Conservation (phyloP, 352 stramenopile species). For the Phytophthora pseudosyringae region DNA sequence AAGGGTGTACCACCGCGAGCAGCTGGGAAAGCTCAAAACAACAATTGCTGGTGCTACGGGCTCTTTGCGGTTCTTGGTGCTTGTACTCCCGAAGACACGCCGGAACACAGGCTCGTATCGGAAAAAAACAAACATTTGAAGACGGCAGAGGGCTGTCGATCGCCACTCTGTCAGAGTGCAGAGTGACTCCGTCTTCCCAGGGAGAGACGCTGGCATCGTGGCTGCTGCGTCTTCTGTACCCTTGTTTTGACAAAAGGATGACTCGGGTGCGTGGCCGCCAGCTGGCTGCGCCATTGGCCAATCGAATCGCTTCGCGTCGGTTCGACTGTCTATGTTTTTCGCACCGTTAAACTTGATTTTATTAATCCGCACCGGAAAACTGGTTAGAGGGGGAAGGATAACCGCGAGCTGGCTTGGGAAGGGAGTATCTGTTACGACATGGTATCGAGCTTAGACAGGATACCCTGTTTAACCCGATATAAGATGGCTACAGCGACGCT, state of each 20-base stretch:
- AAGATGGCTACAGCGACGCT: conserved; percentile 13
- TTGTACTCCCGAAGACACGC: too few species aligned
- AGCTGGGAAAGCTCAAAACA: too few species aligned
- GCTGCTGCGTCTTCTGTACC: not conserved
- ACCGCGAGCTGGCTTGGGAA: not conserved
- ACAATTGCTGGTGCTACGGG: too few species aligned
- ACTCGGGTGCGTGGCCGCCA: conserved; percentile 5
- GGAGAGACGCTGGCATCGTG: not conserved
- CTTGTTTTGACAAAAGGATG: not conserved
- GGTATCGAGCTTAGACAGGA: not conserved
- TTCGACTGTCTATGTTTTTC: conserved; percentile 28
- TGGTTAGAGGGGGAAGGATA: not conserved
- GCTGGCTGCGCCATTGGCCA: conserved; percentile 2
- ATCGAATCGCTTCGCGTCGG: conserved; percentile 12
- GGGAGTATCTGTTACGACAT: not conserved
- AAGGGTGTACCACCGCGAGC: too few species aligned
- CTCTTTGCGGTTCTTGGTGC: too few species aligned
- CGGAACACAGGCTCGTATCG: too few species aligned
- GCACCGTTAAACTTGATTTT: not conserved
- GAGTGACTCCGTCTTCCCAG: too few species aligned
- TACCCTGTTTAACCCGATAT: not conserved
- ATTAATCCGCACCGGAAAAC: conserved; percentile 20
- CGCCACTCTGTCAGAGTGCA: too few species aligned
- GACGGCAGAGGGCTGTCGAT: too few species aligned
- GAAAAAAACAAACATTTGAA: too few species aligned